phyloP scores from a whole-genome alignment of 1,284 basidiomycete species.

The Cryptococcus amylolentus region DNA sequence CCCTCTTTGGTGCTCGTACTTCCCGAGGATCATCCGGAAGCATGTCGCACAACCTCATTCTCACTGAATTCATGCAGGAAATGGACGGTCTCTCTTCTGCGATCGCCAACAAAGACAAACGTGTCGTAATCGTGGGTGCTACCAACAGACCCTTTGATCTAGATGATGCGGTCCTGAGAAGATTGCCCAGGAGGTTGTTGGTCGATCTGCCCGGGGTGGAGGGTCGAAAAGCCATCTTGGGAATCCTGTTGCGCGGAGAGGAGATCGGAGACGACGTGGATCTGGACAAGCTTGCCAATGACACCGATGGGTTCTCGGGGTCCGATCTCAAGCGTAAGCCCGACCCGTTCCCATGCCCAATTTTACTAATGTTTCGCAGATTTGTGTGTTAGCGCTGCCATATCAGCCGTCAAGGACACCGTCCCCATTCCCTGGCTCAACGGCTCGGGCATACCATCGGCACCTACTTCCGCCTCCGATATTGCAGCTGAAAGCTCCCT shows the following conservation, averaged over 20 bases:
- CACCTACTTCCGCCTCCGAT: constrained; percentile 4
- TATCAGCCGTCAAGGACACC: constrained; percentile 81
- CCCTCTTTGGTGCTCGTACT: constrained; percentile 82
- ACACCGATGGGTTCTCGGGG: constrained; percentile 82
- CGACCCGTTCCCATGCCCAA: background rate
- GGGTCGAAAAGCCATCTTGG: constrained; percentile 78
- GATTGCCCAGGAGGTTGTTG: constrained; percentile 74
- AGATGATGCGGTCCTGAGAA: constrained; percentile 62
- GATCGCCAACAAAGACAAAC: constrained; percentile 68
- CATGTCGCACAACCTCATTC: constrained; percentile 65
- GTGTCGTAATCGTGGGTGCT: constrained; percentile 88
- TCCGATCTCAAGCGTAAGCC: constrained; percentile 86
- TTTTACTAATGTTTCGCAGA: constrained; percentile 53
- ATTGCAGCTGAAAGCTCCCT: background rate
- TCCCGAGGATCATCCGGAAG: constrained; percentile 70
- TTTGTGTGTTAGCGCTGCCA: constrained; percentile 79
- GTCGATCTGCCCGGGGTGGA: constrained; percentile 79
- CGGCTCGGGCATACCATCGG: background rate
- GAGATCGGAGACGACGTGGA: constrained; percentile 65
- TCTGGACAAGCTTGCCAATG: constrained; percentile 61
- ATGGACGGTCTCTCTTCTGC: constrained; percentile 80
- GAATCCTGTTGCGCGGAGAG: constrained; percentile 76
- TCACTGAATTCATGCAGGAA: constrained; percentile 91
- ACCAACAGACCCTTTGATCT: constrained; percentile 66
- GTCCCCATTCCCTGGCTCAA: constrained; percentile 69